Percentiles rank a stretch among this genome's conserved stretches.
Evolutionary conservation across 2,329 filamentous ascomycete species (phyloP).

Genomic region (Calonectria crousiana): DNA sequence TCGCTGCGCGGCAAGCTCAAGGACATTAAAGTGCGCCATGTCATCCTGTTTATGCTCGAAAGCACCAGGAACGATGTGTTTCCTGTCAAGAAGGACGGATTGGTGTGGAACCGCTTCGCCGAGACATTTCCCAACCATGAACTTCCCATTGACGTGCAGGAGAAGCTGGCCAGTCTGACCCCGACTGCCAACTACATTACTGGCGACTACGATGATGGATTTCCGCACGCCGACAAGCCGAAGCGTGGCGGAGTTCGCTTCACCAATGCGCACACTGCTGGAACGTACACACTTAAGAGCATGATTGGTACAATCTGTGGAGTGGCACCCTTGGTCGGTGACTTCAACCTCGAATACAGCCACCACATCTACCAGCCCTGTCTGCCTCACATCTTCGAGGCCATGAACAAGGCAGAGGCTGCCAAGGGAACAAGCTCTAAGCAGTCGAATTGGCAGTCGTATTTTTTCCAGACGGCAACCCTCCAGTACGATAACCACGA

Average conservation of each 20-base stretch:
- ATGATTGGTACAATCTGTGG: slow-evolving; percentile 57
- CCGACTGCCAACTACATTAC: slow-evolving; percentile 50
- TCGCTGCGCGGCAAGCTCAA: slow-evolving; percentile 41
- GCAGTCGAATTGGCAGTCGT: slow-evolving; percentile 47
- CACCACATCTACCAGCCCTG: slow-evolving; percentile 60
- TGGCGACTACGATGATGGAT: slow-evolving; percentile 52
- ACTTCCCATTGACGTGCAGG: slow-evolving; percentile 48
- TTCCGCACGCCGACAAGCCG: slow-evolving; percentile 37
- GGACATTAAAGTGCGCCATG: slow-evolving; percentile 55
- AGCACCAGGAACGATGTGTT: slow-evolving; percentile 60
- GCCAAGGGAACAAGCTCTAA: slow-evolving; percentile 13
- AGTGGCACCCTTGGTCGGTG: slow-evolving; percentile 54
- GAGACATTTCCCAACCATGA: slow-evolving; percentile 47
- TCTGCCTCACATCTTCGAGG: slow-evolving; percentile 54
- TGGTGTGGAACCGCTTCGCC: slow-evolving; percentile 51
- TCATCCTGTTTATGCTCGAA: slow-evolving; percentile 59
- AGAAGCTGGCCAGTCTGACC: slow-evolving; percentile 45
- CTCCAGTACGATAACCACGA: slow-evolving; percentile 50
- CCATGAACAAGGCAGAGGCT: slow-evolving; percentile 45
- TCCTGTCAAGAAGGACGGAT: slow-evolving; percentile 55
- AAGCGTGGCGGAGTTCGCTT: slow-evolving; percentile 54
- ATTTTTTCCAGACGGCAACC: slow-evolving; percentile 50
- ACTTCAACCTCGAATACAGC: slow-evolving; percentile 56
- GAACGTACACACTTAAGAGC: slow-evolving; percentile 60
- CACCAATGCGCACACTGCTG: slow-evolving; percentile 55